phyloP scores from a whole-genome alignment of 306 rosid species.

The Amphicarpaea edgeworthii region DNA sequence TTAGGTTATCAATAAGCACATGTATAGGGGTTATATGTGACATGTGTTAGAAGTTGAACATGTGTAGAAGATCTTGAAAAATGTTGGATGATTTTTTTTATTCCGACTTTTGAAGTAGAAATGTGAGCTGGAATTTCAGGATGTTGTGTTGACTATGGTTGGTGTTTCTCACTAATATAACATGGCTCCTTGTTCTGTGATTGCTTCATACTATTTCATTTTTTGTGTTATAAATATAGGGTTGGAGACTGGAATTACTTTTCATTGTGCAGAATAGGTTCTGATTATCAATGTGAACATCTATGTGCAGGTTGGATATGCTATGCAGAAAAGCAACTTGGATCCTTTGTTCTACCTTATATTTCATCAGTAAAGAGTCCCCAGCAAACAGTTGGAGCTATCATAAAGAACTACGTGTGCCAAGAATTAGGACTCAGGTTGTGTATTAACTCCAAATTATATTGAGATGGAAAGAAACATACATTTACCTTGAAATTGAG shows the following conservation, averaged over 20 bases:
- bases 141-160: conserved; percentile 13
- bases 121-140: conserved; percentile 9
- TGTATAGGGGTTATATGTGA: background rate
- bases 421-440: conserved; percentile 82
- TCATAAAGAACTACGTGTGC: conserved; percentile 71
- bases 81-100: background rate
- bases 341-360: conserved; percentile 81
- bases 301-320: conserved; percentile 90
- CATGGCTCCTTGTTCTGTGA: too few relatives aligned
- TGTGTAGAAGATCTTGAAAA: conserved; percentile 4
- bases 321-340: conserved; percentile 97
- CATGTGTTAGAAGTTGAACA: background rate
- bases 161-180: background rate
- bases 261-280: conserved; percentile 22
- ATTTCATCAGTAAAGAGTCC: conserved; percentile 94
- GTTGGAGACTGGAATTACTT: conserved; percentile 26
- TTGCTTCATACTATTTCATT: background rate
- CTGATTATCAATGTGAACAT: conserved; percentile 29
- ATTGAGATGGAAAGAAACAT: background rate
- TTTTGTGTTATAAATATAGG: conserved; percentile 1
- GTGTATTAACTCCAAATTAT: conserved; percentile 34
- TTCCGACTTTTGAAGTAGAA: conserved; percentile 17
- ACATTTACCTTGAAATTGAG: conserved; percentile 1
- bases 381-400: conserved; percentile 87
- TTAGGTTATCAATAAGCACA: background rate